Conservation (phyloP, 495 filamentous ascomycete genomes). For the Pyronema domesticum region DNA sequence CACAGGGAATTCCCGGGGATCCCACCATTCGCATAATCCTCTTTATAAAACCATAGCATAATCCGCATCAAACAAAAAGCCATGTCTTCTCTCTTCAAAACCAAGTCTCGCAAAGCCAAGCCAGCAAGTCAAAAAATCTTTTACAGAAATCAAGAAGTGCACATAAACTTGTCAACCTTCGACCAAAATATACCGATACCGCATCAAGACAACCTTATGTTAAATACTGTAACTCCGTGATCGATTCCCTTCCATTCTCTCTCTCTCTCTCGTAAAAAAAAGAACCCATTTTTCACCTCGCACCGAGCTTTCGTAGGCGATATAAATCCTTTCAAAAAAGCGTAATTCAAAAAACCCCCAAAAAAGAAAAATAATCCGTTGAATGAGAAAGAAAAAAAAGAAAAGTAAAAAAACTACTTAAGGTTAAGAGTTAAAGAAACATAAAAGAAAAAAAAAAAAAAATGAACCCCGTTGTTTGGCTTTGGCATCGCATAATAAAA, state of each 20-base stretch:
- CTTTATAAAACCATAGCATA: neutral
- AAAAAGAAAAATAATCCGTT: neutral
- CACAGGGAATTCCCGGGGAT: no score
- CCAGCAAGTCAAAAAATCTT: neutral
- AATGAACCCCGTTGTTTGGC: slow-evolving; percentile 5
- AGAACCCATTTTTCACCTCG: no score
- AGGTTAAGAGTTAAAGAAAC: neutral
- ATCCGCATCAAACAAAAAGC: neutral
- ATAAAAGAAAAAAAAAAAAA: slow-evolving; percentile 5
- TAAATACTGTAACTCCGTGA: no score
- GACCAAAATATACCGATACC: no score
- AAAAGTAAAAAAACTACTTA: slow-evolving; percentile 4
- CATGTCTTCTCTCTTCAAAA: neutral
- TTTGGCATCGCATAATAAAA: neutral
- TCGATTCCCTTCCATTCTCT: no score
- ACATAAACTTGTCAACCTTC: no score
- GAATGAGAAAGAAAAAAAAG: slow-evolving; percentile 2
- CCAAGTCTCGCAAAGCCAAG: neutral
- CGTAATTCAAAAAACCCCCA: slow-evolving; percentile 1
- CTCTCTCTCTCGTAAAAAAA: no score
- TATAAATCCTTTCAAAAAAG: neutral
- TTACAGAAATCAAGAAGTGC: neutral
- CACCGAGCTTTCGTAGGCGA: no score
- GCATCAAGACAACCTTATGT: no score
- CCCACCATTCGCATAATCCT: no score